A percentile compares a stretch with the other conserved stretches of the same genome.
These are phyloP conservation scores for Knufia petricola DNA, from an alignment of 2,329 filamentous ascomycete species.

Conservation along the genomic window DNA sequence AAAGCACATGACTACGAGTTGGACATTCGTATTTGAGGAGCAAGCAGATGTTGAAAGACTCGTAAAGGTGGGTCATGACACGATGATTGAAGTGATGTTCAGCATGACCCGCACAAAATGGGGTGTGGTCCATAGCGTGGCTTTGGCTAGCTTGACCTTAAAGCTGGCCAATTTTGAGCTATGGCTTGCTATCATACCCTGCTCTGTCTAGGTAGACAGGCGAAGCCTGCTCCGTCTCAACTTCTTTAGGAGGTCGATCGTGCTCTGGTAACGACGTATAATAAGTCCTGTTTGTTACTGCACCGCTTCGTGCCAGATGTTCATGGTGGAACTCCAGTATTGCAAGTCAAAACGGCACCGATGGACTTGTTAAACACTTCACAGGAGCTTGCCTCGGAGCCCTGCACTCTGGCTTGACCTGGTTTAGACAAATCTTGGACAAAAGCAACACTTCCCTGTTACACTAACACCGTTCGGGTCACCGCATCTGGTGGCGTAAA, in stretches of 20 bases:
- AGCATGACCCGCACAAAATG: neutral
- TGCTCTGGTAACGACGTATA: neutral
- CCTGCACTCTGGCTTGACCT: no score
- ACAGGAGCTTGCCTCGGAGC: no score
- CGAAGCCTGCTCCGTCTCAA: neutral
- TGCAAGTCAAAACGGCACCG: no score
- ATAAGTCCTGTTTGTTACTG: neutral
- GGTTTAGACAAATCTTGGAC: no score
- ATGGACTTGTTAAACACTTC: no score
- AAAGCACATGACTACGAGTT: neutral
- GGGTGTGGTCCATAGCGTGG: neutral
- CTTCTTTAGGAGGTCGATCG: neutral
- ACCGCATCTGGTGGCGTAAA: neutral
- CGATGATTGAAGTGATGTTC: neutral
- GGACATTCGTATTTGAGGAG: neutral
- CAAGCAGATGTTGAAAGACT: neutral
- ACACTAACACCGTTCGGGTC: neutral
- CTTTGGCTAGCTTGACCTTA: neutral
- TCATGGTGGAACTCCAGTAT: neutral
- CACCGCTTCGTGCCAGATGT: neutral
- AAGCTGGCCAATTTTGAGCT: neutral
- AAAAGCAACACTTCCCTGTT: no score
- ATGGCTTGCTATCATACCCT: neutral
- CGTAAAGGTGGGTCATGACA: neutral
- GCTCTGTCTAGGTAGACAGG: neutral